phyloP scores from a whole-genome alignment of 1,284 basidiomycete genomes.

The Puccinia coronata region DNA sequence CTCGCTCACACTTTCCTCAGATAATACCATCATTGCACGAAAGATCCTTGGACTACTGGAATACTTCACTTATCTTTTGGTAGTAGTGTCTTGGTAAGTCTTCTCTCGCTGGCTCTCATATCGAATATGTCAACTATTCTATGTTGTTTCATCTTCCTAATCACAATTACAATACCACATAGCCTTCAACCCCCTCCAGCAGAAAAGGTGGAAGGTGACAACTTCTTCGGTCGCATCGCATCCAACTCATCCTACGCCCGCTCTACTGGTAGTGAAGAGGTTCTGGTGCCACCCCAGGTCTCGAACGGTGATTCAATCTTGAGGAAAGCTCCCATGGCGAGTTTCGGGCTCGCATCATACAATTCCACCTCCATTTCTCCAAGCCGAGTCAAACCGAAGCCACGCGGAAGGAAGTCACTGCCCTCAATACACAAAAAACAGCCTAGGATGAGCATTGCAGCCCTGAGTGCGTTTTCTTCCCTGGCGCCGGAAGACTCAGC shows the following conservation, averaged over 20 bases:
- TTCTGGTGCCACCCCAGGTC: not conserved
- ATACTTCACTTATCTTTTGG: constrained; percentile 32
- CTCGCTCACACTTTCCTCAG: constrained; percentile 14
- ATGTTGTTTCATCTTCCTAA: not conserved
- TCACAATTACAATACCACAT: not conserved
- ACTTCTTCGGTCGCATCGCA: constrained; percentile 20
- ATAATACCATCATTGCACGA: constrained; percentile 36
- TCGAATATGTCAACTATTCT: not conserved
- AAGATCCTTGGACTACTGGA: constrained; percentile 25
- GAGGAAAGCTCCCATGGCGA: constrained; percentile 10
- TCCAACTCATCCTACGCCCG: constrained; percentile 26
- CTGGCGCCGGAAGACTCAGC: constrained; percentile 46
- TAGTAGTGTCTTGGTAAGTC: constrained; percentile 32
- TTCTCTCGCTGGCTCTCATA: not conserved
- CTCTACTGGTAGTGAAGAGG: not conserved
- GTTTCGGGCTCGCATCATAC: not conserved
- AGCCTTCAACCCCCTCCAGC: constrained; percentile 4
- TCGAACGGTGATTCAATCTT: not conserved
- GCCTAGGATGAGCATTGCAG: constrained; percentile 25
- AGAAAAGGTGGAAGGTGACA: constrained; percentile 5
- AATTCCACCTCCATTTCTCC: not conserved
- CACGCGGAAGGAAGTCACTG: not conserved
- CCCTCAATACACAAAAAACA: not conserved
- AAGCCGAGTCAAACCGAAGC: constrained; percentile 3
- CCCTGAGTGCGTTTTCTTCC: constrained; percentile 28